Conservation (phyloP, 768 basidiomycete species). For the Mycena chlorophos region DNA sequence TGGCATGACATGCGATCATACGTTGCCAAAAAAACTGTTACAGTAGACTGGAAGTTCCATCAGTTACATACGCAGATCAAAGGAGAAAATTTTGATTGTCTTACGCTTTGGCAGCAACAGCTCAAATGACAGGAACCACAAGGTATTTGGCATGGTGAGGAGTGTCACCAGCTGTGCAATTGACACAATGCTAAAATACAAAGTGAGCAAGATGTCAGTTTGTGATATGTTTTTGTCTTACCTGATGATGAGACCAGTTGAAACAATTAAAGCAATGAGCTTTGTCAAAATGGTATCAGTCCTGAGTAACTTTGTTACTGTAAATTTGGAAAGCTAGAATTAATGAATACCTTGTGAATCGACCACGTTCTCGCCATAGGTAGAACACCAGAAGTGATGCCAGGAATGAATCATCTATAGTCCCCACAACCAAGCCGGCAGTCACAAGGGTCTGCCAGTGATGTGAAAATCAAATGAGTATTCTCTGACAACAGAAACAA, state of each 20-base stretch:
- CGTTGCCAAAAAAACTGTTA: neutral
- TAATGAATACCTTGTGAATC: neutral
- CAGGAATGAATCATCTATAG: neutral
- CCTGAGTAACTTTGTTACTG: neutral
- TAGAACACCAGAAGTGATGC: neutral
- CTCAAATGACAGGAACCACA: neutral
- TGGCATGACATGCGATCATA: neutral
- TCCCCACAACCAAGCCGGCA: neutral
- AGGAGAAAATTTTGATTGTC: neutral
- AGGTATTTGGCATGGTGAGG: neutral
- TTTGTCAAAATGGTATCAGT: neutral
- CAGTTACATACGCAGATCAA: neutral
- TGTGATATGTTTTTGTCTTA: no score
- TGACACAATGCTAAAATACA: neutral
- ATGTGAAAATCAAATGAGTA: neutral
- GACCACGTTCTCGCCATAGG: neutral
- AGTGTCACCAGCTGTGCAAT: neutral
- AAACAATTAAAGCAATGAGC: neutral
- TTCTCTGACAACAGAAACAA: neutral
- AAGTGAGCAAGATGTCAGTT: no score
- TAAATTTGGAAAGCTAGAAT: neutral
- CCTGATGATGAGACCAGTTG: neutral
- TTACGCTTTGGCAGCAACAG: neutral
- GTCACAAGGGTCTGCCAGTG: neutral
- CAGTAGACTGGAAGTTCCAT: neutral